phyloP scores from a whole-genome alignment of 1,284 basidiomycete species.

The Ceratobasidium sp. region DNA sequence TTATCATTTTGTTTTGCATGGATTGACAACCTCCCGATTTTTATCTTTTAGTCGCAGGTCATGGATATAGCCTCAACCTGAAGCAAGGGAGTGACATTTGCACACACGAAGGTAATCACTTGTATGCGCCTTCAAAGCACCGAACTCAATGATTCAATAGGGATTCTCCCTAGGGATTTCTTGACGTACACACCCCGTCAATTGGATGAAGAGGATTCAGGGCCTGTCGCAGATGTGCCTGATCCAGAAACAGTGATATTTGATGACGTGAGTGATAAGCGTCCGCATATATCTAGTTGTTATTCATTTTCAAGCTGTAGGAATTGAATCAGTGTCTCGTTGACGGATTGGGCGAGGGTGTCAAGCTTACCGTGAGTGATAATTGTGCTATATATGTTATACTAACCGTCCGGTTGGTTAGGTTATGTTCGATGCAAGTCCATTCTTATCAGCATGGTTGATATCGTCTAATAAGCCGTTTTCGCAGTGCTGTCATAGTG shows the following conservation, averaged over 20 bases:
- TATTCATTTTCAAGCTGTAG: background rate
- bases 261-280: background rate
- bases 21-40: background rate
- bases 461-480: background rate
- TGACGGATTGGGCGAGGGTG: background rate
- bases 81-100: background rate
- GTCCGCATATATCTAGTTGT: too few relatives aligned
- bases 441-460: background rate
- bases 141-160: background rate
- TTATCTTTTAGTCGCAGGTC: background rate
- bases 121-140: background rate
- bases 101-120: background rate
- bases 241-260: constrained; percentile 15
- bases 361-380: constrained; percentile 2
- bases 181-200: background rate
- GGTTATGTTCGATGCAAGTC: constrained; percentile 32
- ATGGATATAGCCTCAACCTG: background rate
- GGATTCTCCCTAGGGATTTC: constrained; percentile 7
- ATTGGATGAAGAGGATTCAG: background rate
- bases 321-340: constrained; percentile 1
- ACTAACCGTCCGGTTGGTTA: background rate
- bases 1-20: background rate
- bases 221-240: background rate
- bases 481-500: constrained; percentile 31
- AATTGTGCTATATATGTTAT: too few relatives aligned